phyloP scores from a whole-genome alignment of 2,329 filamentous ascomycete genomes.

The Scytalidium lignicola region DNA sequence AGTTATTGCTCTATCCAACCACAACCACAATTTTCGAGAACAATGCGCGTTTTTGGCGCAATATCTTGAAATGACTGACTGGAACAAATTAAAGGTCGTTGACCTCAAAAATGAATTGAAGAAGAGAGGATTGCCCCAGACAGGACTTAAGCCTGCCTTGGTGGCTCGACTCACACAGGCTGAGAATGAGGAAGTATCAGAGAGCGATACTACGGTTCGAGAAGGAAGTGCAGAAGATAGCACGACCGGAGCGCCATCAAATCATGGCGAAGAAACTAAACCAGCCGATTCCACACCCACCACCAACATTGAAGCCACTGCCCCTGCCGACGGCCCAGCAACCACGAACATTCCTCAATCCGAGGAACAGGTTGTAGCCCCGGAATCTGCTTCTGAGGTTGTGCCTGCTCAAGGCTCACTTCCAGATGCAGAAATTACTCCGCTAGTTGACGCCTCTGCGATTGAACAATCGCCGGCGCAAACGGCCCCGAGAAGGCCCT shows the following conservation, averaged over 20 bases:
- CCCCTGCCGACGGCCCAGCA: background rate
- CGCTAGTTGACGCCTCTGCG: slow-evolving; percentile 12
- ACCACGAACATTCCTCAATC: slow-evolving; percentile 2
- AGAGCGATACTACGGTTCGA: slow-evolving; percentile 25
- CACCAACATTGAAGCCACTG: background rate
- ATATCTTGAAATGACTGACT: slow-evolving; percentile 40
- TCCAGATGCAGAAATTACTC: background rate
- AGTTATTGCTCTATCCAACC: background rate
- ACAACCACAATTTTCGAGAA: background rate
- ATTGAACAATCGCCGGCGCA: slow-evolving; percentile 9
- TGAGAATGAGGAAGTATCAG: slow-evolving; percentile 31
- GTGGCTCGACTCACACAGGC: slow-evolving; percentile 55
- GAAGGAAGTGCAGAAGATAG: slow-evolving; percentile 10
- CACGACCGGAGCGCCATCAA: background rate
- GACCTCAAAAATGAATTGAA: slow-evolving; percentile 74
- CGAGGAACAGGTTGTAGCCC: background rate
- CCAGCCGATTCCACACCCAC: slow-evolving; percentile 6
- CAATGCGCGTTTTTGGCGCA: background rate
- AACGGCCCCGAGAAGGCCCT: slow-evolving; percentile 9
- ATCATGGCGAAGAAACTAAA: background rate
- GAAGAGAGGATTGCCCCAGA: slow-evolving; percentile 60
- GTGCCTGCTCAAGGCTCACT: background rate
- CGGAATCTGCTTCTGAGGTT: background rate
- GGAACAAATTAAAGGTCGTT: slow-evolving; percentile 61
- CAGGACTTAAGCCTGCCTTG: slow-evolving; percentile 67